Evolutionary conservation across 176 grass and related monocot genomes (phyloP), one percentile per base, ranked within the genome.

Genomic region (Zoysia pacifica): DNA sequence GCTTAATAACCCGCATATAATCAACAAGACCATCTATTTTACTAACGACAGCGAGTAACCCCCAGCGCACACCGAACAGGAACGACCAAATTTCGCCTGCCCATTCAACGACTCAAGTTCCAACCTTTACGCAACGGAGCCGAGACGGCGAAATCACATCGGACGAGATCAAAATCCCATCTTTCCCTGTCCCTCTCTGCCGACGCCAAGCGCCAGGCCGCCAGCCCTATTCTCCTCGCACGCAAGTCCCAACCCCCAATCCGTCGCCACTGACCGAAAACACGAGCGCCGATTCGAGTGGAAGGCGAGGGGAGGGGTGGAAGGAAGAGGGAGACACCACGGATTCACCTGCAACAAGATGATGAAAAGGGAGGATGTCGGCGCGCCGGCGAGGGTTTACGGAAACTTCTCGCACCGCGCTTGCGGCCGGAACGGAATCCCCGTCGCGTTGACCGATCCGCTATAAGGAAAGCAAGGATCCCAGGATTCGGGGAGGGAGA

Each of bases 391-490:
- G 7, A 18, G 62, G 62, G 49, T 76, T 69, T 69, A 76, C 42
- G 72, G 15, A 60, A 76, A 46, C 81, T 56, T 76, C 63, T 16
- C 9, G 81, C 13, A 3, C 15, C 28, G 4, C 11, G 20, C 28
- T 28, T 28, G 28, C 28, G 28, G 28, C 28, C 7, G 7, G 11
- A 36, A 6, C 18, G 6, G 51, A 16, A 54, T 54, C 51, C 51
- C 28, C 28, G 49, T 14, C 4, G 81, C 64, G 73, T 69, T 83
- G 72, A 83, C 73, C 64, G 52, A 49, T 76, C 28, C 40, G 72
- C 28, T 28, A 28, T 19, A 16, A 61, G 81, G 70, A 47, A 67
- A 67, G 39, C 38, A 39, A 69, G 39, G 72, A 83, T 60, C 52
- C 81, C 40, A 39, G 75, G 75, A 78, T 78, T 65, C 44, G 28